These are phyloP conservation scores for Pseudogymnoascus sp. DNA, from an alignment of 2,329 filamentous ascomycete genomes.

Conservation along the genomic window DNA sequence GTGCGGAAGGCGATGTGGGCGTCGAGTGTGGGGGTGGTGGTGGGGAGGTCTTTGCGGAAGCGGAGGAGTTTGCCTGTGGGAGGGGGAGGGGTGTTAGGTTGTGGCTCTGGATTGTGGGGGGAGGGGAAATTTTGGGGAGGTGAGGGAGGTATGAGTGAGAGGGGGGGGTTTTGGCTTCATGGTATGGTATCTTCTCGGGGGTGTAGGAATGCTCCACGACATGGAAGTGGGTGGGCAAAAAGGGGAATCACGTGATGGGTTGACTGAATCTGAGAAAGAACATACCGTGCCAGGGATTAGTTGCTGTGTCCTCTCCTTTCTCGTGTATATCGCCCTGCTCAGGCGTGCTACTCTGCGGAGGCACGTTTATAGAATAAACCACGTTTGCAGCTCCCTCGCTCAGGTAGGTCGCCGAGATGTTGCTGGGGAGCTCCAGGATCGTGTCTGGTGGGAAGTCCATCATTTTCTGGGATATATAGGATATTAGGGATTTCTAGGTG, in stretches of 20 bases:
- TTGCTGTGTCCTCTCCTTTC: conserved; percentile 24
- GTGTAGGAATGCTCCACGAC: background rate
- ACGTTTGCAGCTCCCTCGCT: conserved; percentile 72
- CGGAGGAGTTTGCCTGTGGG: conserved; percentile 47
- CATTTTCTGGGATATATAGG: background rate
- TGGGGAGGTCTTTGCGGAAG: conserved; percentile 50
- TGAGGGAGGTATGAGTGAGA: background rate
- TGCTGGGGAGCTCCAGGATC: background rate
- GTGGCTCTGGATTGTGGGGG: conserved; percentile 12
- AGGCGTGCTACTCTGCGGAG: conserved; percentile 26
- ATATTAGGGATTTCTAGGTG: background rate
- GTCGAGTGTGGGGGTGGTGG: conserved; percentile 37
- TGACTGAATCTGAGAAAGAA: background rate
- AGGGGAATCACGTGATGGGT: background rate
- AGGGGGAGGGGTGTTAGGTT: conserved; percentile 17
- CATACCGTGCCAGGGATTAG: background rate
- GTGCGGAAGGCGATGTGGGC: conserved; percentile 40
- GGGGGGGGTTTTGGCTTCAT: background rate
- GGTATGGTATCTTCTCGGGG: background rate
- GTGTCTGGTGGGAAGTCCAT: background rate
- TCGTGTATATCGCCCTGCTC: conserved; percentile 28
- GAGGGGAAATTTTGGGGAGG: background rate
- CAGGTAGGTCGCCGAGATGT: conserved; percentile 33
- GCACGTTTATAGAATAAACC: conserved; percentile 55
- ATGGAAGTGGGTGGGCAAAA: background rate